Percentiles rank a stretch among this genome's conserved stretches.
phyloP scores from a whole-genome alignment of 192 early-diverging fungal species.

The Rhizophagus sp. region DNA sequence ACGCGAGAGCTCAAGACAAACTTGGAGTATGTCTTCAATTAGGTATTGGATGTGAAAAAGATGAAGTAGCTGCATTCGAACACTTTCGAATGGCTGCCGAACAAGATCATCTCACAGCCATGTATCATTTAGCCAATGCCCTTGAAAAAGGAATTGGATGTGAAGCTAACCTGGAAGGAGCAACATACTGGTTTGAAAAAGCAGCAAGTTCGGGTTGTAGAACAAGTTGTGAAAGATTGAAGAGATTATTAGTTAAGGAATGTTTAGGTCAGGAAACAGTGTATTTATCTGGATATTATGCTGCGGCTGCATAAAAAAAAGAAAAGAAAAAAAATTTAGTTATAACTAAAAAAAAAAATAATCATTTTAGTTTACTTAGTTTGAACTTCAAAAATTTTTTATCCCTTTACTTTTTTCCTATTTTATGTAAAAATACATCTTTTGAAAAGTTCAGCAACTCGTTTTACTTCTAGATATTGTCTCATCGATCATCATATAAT shows the following conservation, averaged over 20 bases:
- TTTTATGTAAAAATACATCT: background rate
- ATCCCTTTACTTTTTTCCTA: background rate
- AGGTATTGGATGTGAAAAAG: constrained; percentile 51
- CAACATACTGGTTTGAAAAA: constrained; percentile 45
- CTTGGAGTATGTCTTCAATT: constrained; percentile 66
- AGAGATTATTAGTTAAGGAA: constrained; percentile 49
- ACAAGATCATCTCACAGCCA: constrained; percentile 53
- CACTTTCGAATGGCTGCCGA: constrained; percentile 55
- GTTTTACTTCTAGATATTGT: background rate
- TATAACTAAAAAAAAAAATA: background rate
- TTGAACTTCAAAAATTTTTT: too few species aligned
- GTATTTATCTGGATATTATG: constrained; percentile 44
- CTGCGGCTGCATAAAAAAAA: constrained; percentile 49
- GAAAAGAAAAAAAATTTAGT: too few species aligned
- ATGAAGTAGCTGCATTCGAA: constrained; percentile 48
- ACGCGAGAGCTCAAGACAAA: constrained; percentile 70
- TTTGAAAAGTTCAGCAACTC: background rate
- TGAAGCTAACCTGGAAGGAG: constrained; percentile 41
- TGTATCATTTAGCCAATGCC: constrained; percentile 51
- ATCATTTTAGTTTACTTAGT: too few species aligned
- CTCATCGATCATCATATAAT: background rate
- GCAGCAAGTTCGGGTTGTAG: constrained; percentile 51
- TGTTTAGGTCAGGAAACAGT: constrained; percentile 48
- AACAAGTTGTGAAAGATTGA: constrained; percentile 49
- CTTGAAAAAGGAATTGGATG: constrained; percentile 47